Conservation (phyloP, 2,329 filamentous ascomycete genomes). For the Fusarium falciforme region DNA sequence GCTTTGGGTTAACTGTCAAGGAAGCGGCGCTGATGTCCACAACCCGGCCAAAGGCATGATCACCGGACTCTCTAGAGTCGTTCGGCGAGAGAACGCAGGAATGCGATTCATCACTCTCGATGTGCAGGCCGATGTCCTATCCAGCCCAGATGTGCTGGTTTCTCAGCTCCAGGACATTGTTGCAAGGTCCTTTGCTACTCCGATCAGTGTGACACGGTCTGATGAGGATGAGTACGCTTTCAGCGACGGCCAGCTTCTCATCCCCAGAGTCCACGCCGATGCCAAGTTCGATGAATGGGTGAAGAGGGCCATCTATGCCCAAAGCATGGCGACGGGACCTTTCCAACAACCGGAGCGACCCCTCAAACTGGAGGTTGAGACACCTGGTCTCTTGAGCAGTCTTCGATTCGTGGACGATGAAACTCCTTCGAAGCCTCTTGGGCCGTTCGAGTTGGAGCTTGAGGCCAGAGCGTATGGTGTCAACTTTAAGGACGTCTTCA, state of each 20-base stretch:
- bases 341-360: constrained; percentile 18
- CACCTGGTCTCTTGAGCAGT: constrained; percentile 22
- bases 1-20: constrained; percentile 23
- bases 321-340: constrained; percentile 2
- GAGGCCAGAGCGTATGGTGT: constrained; percentile 34
- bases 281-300: constrained; percentile 16
- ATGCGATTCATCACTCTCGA: constrained; percentile 34
- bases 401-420: constrained; percentile 26
- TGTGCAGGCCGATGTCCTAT: constrained; percentile 14
- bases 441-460: constrained; percentile 4
- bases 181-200: constrained; percentile 12
- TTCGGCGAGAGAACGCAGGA: constrained; percentile 32
- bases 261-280: constrained; percentile 21
- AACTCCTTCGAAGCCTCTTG: constrained; percentile 3
- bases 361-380: constrained; percentile 23
- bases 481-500: constrained; percentile 52
- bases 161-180: constrained; percentile 4
- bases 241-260: constrained; percentile 16
- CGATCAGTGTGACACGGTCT: background rate
- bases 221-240: constrained; percentile 23
- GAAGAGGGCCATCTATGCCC: constrained; percentile 1
- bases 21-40: background rate
- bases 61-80: constrained; percentile 32
- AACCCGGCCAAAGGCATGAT: constrained; percentile 31
- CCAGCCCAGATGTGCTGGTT: constrained; percentile 9